These are phyloP conservation scores for Sergeia podlipaevii DNA, from an alignment of 208 protist species.

Conservation along the genomic window DNA sequence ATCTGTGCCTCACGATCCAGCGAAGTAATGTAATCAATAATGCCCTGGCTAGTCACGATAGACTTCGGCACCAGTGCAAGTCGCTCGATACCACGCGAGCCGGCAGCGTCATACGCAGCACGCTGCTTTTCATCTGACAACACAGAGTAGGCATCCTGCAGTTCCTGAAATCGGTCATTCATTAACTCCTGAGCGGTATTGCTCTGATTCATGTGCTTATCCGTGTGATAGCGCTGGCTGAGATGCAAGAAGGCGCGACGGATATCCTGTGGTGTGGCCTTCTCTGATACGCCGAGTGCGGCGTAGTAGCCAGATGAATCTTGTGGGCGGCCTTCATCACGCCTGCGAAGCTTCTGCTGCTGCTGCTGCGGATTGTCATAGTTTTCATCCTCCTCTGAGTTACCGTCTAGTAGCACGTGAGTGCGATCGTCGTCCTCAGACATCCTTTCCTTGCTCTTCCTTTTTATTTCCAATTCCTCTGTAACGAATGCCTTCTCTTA, in stretches of 20 bases:
- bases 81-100: slow-evolving; percentile 32
- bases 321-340: too few relatives aligned
- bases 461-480: too few relatives aligned
- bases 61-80: slow-evolving; percentile 57
- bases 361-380: not conserved
- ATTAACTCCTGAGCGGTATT: slow-evolving; percentile 48
- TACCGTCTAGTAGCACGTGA: too few relatives aligned
- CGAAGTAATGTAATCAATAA: slow-evolving; percentile 48
- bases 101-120: slow-evolving; percentile 72
- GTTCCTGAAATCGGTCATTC: slow-evolving; percentile 75
- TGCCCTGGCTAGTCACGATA: slow-evolving; percentile 31
- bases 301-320: slow-evolving; percentile 83
- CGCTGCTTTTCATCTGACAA: slow-evolving; percentile 70
- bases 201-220: slow-evolving; percentile 59
- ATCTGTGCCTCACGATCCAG: slow-evolving; percentile 66
- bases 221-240: slow-evolving; percentile 82
- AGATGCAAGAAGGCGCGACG: slow-evolving; percentile 73
- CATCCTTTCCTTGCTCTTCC: too few relatives aligned
- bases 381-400: slow-evolving; percentile 18
- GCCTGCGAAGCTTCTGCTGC: not conserved
- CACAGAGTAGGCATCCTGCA: slow-evolving; percentile 77
- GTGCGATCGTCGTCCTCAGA: too few relatives aligned
- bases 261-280: slow-evolving; percentile 57
- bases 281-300: slow-evolving; percentile 43
- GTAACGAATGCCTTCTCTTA: too few relatives aligned